Evolutionary conservation across 1,139 yeast genomes (phyloP).

Genomic region (Suhomyces anneliseae): DNA sequence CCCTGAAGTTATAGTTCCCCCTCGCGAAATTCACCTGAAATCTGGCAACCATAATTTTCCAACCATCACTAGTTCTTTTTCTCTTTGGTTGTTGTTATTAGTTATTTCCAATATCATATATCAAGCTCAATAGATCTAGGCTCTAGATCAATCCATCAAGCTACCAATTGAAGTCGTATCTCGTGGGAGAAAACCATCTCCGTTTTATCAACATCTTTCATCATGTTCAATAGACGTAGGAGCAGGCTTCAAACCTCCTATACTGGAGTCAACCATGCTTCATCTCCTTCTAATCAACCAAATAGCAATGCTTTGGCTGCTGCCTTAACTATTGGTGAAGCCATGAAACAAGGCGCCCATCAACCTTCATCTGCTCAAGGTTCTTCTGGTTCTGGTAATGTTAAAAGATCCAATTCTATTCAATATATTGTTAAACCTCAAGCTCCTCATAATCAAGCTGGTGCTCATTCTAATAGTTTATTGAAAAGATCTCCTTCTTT

Average conservation of each 20-base stretch:
- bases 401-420: conserved; percentile 17
- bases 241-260: conserved; percentile 41
- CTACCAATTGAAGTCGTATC: too few relatives aligned
- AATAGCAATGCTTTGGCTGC: conserved; percentile 47
- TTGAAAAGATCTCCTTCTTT: conserved; percentile 9
- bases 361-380: conserved; percentile 9
- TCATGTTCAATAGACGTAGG: conserved; percentile 39
- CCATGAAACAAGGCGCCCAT: conserved; percentile 18
- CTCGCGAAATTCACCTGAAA: background rate
- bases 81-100: background rate
- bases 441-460: conserved; percentile 1
- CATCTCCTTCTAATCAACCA: conserved; percentile 37
- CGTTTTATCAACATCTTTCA: background rate
- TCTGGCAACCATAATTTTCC: background rate
- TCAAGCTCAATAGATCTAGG: too few relatives aligned
- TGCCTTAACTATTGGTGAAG: conserved; percentile 45
- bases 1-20: background rate
- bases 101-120: too few relatives aligned
- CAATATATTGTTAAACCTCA: conserved; percentile 16
- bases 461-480: conserved; percentile 1
- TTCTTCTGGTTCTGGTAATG: conserved; percentile 11
- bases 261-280: conserved; percentile 46
- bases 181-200: too few relatives aligned
- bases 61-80: background rate
- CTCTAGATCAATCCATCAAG: too few relatives aligned